Evolutionary conservation across 345 rosid species (phyloP), one percentile per base, ranked within the genome.

Genomic region (Tarenaya hassleriana): DNA sequence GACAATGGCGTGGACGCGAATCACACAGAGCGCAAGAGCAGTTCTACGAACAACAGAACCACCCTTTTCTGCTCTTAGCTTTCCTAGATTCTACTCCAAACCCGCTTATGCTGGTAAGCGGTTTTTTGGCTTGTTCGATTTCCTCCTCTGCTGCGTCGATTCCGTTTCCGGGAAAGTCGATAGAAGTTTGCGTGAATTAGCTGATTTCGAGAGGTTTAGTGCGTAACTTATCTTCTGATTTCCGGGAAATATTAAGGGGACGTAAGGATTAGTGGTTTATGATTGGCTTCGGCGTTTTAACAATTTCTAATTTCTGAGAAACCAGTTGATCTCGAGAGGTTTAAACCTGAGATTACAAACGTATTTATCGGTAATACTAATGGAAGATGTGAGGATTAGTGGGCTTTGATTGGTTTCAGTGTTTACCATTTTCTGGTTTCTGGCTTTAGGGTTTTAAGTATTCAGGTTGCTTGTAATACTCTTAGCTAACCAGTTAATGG

Each of bases 71-170:
- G 1, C 37, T 41, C 58, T 66, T 38, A 58, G 56, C 7, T 52
- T 75, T 20, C 66, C 74, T 11, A 79, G 90, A 70, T 79, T 77
- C 64, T 81, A 75, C 85, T 76, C 88, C 62, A 76, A 72, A 38
- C 63, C 89, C 41, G 56, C 67, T n/a, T 79, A 67, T 63, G 11
- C 66, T 15, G 82, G 94, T 87, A 65, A 55, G 32, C 4, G 32
- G 12, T 48, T 38, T 0, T 16, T 8, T 29, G 48, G 27, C 7
- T 52, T 31, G 17, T 39, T 56, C 33, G 15, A 34, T 55, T 55
- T 31, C 47, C n/a, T 10, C 41, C 2, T 24, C 16, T 24, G 29
- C 29, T 24, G 29, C 29, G 29, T 24, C 29, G 29, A 24, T 24
- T 24, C 29, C 29, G 2, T 5, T 24, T 8, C 24, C n/a, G 47